phyloP scores from a whole-genome alignment of 805 yeast species.

The Scheffersomyces ergatensis region DNA sequence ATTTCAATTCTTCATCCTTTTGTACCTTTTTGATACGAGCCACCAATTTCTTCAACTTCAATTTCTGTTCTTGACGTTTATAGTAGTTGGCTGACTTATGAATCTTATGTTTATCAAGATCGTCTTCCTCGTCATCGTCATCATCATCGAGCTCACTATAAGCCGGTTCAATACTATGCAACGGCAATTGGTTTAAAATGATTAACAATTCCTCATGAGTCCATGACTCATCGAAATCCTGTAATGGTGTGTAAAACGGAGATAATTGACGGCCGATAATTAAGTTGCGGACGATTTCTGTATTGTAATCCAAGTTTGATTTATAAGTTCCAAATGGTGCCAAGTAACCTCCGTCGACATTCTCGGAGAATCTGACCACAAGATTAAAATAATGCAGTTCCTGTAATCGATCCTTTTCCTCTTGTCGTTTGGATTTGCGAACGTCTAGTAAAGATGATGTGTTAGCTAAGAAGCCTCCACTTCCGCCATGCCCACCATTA shows the following conservation, averaged over 20 bases:
- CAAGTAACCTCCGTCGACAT: constrained; percentile 90
- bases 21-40: constrained; percentile 25
- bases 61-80: constrained; percentile 50
- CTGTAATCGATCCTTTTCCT: constrained; percentile 51
- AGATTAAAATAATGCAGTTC: constrained; percentile 57
- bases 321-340: constrained; percentile 91
- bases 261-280: constrained; percentile 73
- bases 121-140: constrained; percentile 62
- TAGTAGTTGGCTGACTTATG: constrained; percentile 46
- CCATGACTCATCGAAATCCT: constrained; percentile 75
- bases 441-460: constrained; percentile 14
- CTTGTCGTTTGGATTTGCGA: constrained; percentile 29
- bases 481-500: neutral
- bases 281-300: constrained; percentile 66
- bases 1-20: constrained; percentile 35
- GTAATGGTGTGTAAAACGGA: constrained; percentile 88
- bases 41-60: constrained; percentile 39
- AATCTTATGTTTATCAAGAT: constrained; percentile 58
- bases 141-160: constrained; percentile 58
- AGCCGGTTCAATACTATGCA: constrained; percentile 57
- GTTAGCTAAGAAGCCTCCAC: constrained; percentile 5
- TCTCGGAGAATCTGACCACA: constrained; percentile 61
- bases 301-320: constrained; percentile 70
- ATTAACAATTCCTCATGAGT: constrained; percentile 59
- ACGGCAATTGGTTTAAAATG: constrained; percentile 45